Conservation (phyloP, 768 basidiomycete genomes). For the Hericium coralloides region DNA sequence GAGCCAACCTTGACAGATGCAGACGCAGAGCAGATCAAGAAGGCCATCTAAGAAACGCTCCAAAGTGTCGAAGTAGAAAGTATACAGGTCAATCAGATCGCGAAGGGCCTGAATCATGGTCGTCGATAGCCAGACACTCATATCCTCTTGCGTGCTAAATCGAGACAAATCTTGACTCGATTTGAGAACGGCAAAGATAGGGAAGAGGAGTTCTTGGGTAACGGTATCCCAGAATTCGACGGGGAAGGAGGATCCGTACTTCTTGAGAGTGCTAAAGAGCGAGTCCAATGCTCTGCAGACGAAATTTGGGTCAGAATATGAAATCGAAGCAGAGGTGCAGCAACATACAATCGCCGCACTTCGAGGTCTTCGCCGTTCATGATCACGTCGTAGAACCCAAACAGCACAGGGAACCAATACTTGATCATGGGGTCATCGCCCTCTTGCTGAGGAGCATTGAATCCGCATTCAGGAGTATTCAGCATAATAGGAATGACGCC, state of each 20-base stretch:
- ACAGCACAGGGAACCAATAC: slow-evolving; percentile 94
- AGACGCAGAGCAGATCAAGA: slow-evolving; percentile 86
- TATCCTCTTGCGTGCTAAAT: slow-evolving; percentile 94
- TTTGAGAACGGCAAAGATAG: slow-evolving; percentile 93
- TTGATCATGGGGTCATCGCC: slow-evolving; percentile 83
- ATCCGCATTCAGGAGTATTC: slow-evolving; percentile 59
- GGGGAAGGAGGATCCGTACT: slow-evolving; percentile 75
- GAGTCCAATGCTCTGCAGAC: slow-evolving; percentile 84
- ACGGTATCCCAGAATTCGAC: slow-evolving; percentile 97
- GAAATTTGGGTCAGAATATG: neutral
- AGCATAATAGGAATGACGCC: slow-evolving; percentile 92
- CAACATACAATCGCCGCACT: slow-evolving; percentile 84
- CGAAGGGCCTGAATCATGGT: slow-evolving; percentile 98
- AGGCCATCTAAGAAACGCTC: slow-evolving; percentile 90
- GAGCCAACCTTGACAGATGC: slow-evolving; percentile 91
- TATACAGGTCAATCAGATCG: slow-evolving; percentile 91
- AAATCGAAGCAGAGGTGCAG: neutral
- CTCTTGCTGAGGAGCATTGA: slow-evolving; percentile 24
- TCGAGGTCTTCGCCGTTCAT: slow-evolving; percentile 99
- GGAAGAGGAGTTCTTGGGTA: slow-evolving; percentile 93
- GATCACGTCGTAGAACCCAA: slow-evolving; percentile 99
- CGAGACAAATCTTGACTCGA: slow-evolving; percentile 88
- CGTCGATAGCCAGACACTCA: slow-evolving; percentile 98
- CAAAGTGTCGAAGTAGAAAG: slow-evolving; percentile 87
- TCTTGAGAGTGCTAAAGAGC: slow-evolving; percentile 88